Percentiles rank a stretch among this genome's conserved stretches.
Conservation (phyloP, 305 asterid species). For the Fraxinus angustifolia region DNA sequence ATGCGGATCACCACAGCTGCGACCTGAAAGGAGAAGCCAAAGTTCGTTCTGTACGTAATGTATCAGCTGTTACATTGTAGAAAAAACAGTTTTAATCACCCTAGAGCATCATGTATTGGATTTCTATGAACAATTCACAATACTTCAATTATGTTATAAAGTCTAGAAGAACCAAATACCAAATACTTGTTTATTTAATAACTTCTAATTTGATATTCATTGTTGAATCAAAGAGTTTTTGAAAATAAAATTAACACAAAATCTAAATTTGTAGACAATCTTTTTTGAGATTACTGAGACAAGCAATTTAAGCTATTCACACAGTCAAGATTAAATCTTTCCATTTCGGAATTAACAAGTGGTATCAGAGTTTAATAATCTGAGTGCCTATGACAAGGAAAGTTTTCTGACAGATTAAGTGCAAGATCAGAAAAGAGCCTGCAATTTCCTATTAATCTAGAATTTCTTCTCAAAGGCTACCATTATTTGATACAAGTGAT, state of each 20-base stretch:
- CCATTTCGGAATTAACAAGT: background rate
- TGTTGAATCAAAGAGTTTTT: background rate
- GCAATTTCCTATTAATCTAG: background rate
- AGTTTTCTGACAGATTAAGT: background rate
- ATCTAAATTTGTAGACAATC: background rate
- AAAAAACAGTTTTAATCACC: background rate
- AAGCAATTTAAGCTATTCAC: background rate
- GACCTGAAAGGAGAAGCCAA: constrained; percentile 43
- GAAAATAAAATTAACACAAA: background rate
- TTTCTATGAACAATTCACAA: background rate
- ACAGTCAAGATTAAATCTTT: background rate
- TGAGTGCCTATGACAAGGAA: background rate
- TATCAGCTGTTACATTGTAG: background rate
- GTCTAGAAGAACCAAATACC: background rate
- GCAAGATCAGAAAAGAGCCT: background rate
- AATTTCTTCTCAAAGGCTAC: background rate
- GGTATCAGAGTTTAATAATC: background rate
- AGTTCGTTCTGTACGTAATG: background rate
- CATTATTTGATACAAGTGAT: background rate
- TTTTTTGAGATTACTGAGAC: background rate
- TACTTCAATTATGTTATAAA: background rate
- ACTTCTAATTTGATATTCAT: background rate
- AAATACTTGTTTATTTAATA: background rate
- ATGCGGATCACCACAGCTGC: constrained; percentile 79
- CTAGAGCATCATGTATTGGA: background rate